A percentile compares a stretch with the other conserved stretches of the same genome.
These are phyloP conservation scores for Amanita pseudoporphyria DNA, from an alignment of 768 basidiomycete species.

Conservation along the genomic window DNA sequence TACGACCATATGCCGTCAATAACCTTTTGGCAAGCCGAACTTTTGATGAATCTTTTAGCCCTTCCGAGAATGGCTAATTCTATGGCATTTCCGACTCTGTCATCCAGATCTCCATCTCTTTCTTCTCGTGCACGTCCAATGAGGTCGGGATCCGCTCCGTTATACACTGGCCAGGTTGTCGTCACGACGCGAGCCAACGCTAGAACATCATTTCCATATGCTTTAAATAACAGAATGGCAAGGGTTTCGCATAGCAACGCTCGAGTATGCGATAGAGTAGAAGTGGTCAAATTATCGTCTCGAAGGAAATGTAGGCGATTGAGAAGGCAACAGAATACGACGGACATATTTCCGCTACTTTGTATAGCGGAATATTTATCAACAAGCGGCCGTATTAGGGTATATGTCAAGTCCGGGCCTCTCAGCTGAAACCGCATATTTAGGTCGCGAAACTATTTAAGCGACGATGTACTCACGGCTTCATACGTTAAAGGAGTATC, in stretches of 20 bases:
- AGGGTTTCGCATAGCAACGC: slow-evolving; percentile 86
- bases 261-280: slow-evolving; percentile 61
- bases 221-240: slow-evolving; percentile 69
- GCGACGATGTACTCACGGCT: slow-evolving; percentile 39
- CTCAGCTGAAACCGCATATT: slow-evolving; percentile 39
- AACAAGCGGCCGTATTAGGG: slow-evolving; percentile 77
- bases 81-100: slow-evolving; percentile 83
- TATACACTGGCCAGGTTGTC: slow-evolving; percentile 75
- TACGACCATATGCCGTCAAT: slow-evolving; percentile 79
- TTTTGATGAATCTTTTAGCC: slow-evolving; percentile 85
- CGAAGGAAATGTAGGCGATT: slow-evolving; percentile 81
- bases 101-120: slow-evolving; percentile 62
- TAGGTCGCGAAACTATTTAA: not conserved
- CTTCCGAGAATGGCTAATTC: slow-evolving; percentile 87
- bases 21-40: slow-evolving; percentile 81
- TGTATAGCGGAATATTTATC: slow-evolving; percentile 79
- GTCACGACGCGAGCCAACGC: slow-evolving; percentile 63
- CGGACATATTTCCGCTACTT: slow-evolving; percentile 64
- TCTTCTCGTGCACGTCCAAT: slow-evolving; percentile 52
- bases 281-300: slow-evolving; percentile 63
- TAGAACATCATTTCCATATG: slow-evolving; percentile 59
- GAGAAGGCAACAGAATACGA: slow-evolving; percentile 82
- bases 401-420: slow-evolving; percentile 85
- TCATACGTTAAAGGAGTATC: slow-evolving; percentile 83
- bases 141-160: slow-evolving; percentile 56